Conservation (phyloP, 1,284 basidiomycete species). For the Ganoderma multipileum region DNA sequence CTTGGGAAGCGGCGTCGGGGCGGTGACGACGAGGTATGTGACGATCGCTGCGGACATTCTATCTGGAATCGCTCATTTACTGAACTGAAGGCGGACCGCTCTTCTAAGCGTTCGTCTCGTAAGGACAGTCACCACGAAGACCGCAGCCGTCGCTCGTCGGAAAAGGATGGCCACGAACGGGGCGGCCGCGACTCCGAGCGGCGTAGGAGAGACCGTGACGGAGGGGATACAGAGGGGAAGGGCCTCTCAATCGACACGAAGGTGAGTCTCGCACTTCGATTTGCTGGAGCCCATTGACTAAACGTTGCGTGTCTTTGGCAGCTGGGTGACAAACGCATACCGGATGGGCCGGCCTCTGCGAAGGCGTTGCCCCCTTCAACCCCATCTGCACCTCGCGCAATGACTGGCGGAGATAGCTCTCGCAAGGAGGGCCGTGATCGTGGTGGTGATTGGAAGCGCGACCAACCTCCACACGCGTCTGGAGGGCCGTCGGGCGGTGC, state of each 20-base stretch:
- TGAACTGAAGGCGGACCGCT: constrained; percentile 63
- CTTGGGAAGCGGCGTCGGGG: constrained; percentile 74
- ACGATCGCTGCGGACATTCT: constrained; percentile 17
- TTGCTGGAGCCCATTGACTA: background rate
- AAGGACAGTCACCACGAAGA: constrained; percentile 80
- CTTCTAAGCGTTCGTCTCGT: constrained; percentile 74
- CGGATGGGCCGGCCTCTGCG: constrained; percentile 54
- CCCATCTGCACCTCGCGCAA: constrained; percentile 76
- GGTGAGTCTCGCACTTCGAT: constrained; percentile 44
- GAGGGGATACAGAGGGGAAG: constrained; percentile 51
- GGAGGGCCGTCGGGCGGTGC: constrained; percentile 21
- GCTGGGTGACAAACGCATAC: constrained; percentile 61
- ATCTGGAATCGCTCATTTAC: constrained; percentile 22
- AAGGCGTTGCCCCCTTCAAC: constrained; percentile 62
- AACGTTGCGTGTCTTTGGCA: constrained; percentile 30
- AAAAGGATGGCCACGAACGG: constrained; percentile 73
- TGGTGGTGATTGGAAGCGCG: constrained; percentile 36
- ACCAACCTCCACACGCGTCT: constrained; percentile 30
- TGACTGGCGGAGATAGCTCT: constrained; percentile 46
- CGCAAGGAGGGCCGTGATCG: constrained; percentile 39
- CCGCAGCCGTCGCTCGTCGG: constrained; percentile 65
- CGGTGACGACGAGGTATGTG: constrained; percentile 72
- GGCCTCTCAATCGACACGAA: constrained; percentile 59
- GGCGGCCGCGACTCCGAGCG: constrained; percentile 66
- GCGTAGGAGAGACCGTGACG: constrained; percentile 68